These are phyloP conservation scores for Alternaria ethzedia DNA, from an alignment of 2,329 filamentous ascomycete genomes.

Conservation along the genomic window DNA sequence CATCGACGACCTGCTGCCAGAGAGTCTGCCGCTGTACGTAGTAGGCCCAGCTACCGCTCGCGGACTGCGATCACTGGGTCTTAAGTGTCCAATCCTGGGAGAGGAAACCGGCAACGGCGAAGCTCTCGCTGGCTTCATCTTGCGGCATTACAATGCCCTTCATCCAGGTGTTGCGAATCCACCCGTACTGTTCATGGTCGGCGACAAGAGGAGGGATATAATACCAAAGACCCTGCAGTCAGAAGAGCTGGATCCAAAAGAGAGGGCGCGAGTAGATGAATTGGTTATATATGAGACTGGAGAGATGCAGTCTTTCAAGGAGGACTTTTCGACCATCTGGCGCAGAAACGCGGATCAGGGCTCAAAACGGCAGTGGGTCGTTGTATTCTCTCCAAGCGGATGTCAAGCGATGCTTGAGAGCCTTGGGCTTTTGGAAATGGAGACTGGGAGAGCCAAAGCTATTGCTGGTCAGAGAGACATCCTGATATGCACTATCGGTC, in stretches of 20 bases:
- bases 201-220: slow-evolving; percentile 86
- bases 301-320: slow-evolving; percentile 78
- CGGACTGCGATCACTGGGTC: slow-evolving; percentile 65
- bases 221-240: slow-evolving; percentile 82
- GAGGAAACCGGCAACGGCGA: slow-evolving; percentile 86
- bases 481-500: slow-evolving; percentile 86
- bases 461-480: slow-evolving; percentile 52
- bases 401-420: slow-evolving; percentile 66
- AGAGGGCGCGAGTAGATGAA: slow-evolving; percentile 74
- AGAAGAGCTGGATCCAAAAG: slow-evolving; percentile 54
- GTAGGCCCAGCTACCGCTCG: slow-evolving; percentile 82
- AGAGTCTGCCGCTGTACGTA: slow-evolving; percentile 71
- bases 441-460: slow-evolving; percentile 45
- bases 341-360: slow-evolving; percentile 49
- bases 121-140: slow-evolving; percentile 76
- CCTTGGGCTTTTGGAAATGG: slow-evolving; percentile 54
- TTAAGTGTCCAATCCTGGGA: slow-evolving; percentile 70
- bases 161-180: slow-evolving; percentile 54
- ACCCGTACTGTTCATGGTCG: slow-evolving; percentile 83
- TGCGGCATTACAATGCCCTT: slow-evolving; percentile 71
- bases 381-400: slow-evolving; percentile 71
- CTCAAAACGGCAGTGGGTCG: slow-evolving; percentile 67
- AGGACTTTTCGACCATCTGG: slow-evolving; percentile 66
- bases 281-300: slow-evolving; percentile 85
- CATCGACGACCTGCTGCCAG: slow-evolving; percentile 49